A percentile compares a stretch with the other conserved stretches of the same genome.
Evolutionary conservation across 208 protist species (phyloP).

Genomic region (Porcisia deanei): DNA sequence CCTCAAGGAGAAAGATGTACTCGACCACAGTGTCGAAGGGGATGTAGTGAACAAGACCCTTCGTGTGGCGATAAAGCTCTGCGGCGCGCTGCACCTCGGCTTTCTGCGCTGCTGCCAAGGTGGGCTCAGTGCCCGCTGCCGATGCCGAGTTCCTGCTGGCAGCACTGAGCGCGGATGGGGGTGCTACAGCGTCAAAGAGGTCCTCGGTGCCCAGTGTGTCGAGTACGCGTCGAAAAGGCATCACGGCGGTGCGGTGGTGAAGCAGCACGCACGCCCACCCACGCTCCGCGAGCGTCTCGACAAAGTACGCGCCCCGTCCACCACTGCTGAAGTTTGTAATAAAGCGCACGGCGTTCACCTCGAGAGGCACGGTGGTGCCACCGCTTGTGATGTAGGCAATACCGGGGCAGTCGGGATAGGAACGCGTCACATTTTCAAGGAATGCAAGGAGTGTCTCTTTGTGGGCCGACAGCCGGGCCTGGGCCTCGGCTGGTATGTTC

Average conservation of each 20-base stretch:
- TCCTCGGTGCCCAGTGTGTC: conserved; percentile 45
- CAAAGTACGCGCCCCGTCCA: conserved; percentile 69
- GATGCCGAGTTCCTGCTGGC: not conserved
- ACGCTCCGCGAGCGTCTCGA: conserved; percentile 59
- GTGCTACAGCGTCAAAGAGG: conserved; percentile 39
- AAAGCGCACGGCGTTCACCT: conserved; percentile 85
- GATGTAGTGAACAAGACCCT: conserved; percentile 46
- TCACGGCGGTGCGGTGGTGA: conserved; percentile 49
- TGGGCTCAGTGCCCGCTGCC: not conserved
- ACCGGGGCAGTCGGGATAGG: conserved; percentile 36
- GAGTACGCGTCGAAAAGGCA: conserved; percentile 62
- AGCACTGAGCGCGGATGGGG: not conserved
- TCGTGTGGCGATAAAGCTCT: conserved; percentile 37
- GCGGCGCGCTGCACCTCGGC: conserved; percentile 23
- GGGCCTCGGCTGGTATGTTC: conserved; percentile 41
- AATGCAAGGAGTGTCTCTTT: conserved; percentile 35
- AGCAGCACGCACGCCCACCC: conserved; percentile 79
- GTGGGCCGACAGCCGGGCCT: conserved; percentile 34
- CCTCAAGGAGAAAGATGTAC: conserved; percentile 73
- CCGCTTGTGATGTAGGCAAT: conserved; percentile 83
- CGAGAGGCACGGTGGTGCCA: conserved; percentile 75
- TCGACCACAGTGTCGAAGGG: conserved; percentile 79
- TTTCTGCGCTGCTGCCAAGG: not conserved
- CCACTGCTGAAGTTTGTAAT: conserved; percentile 88
- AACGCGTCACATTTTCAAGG: conserved; percentile 16